phyloP scores from a whole-genome alignment of 2,329 filamentous ascomycete genomes.

The Hypoxylon sp. region DNA sequence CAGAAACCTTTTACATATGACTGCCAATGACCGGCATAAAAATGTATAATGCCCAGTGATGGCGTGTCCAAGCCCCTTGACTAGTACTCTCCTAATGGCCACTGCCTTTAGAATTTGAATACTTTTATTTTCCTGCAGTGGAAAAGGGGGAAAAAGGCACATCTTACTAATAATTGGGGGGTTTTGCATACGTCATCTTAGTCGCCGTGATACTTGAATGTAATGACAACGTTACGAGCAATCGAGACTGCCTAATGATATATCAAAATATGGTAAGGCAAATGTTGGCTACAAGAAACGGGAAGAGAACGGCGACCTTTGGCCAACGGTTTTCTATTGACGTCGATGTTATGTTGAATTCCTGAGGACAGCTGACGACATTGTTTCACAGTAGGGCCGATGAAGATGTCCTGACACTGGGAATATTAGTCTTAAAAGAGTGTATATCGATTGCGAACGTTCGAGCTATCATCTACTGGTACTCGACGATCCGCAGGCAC shows the following conservation, averaged over 20 bases:
- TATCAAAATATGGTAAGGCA: conserved; percentile 6
- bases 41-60: not conserved
- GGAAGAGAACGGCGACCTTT: not conserved
- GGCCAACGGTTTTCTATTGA: conserved; percentile 21
- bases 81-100: not conserved
- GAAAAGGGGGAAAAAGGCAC: not conserved
- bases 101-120: not conserved
- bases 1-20: not conserved
- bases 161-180: not conserved
- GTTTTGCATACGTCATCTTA: conserved; percentile 8
- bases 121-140: not conserved
- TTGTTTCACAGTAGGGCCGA: conserved; percentile 15
- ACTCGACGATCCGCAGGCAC: conserved; percentile 18
- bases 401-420: not conserved
- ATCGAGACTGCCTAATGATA: conserved; percentile 1
- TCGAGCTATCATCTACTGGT: not conserved
- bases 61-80: not conserved
- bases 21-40: not conserved
- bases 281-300: not conserved
- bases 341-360: conserved; percentile 3
- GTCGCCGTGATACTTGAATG: conserved; percentile 8
- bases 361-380: conserved; percentile 12
- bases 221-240: conserved; percentile 9
- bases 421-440: not conserved
- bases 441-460: conserved; percentile 8